Percentiles rank a stretch among this genome's conserved stretches.
Conservation (phyloP, 2,329 filamentous ascomycete species). For the Blastomyces gilchristii region DNA sequence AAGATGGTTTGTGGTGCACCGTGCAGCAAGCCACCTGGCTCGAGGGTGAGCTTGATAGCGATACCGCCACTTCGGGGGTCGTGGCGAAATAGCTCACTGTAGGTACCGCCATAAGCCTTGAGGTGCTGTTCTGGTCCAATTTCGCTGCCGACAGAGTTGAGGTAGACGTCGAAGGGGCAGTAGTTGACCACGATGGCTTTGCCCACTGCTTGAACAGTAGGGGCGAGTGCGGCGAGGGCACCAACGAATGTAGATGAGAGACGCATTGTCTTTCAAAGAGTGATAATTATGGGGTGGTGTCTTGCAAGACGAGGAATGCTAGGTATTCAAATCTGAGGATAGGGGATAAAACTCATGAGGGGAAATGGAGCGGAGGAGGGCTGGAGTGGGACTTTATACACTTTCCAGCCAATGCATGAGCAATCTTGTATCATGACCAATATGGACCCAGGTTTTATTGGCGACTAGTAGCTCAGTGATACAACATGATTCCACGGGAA, state of each 20-base stretch:
- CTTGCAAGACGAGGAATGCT: not conserved
- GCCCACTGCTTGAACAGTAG: constrained; percentile 26
- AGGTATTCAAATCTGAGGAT: not conserved
- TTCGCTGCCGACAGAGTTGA: constrained; percentile 30
- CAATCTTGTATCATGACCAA: not conserved
- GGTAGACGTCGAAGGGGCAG: constrained; percentile 26
- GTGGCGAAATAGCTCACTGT: constrained; percentile 28
- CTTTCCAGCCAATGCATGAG: not conserved
- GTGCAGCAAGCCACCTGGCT: constrained; percentile 28
- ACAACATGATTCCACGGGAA: not conserved
- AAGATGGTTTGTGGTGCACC: constrained; percentile 32
- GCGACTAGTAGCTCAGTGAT: not conserved
- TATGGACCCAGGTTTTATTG: not conserved
- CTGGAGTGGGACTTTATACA: not conserved
- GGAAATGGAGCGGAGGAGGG: not conserved
- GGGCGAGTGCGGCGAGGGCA: constrained; percentile 13
- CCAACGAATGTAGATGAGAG: constrained; percentile 12
- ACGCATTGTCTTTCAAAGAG: constrained; percentile 12
- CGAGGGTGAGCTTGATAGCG: constrained; percentile 34
- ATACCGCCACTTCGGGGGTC: constrained; percentile 33
- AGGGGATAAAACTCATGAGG: not conserved
- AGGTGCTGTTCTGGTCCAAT: constrained; percentile 21
- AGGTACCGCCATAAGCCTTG: constrained; percentile 22
- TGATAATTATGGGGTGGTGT: not conserved
- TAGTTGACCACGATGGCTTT: constrained; percentile 28